Evolutionary conservation across 768 basidiomycete genomes (phyloP).

Genomic region (Trametes punicea): DNA sequence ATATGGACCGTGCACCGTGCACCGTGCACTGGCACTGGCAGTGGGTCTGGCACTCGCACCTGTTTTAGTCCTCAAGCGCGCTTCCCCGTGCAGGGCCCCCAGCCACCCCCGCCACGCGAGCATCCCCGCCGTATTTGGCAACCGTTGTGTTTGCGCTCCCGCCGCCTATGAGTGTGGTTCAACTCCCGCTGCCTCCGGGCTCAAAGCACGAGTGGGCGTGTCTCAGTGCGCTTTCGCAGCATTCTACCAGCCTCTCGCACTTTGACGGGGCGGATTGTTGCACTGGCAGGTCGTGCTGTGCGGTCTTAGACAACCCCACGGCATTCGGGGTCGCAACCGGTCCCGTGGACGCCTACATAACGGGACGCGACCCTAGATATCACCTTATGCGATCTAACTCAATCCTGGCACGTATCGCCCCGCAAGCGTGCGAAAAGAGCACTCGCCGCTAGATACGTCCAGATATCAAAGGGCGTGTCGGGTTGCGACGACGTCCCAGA

Average conservation of each 20-base stretch:
- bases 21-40: not conserved
- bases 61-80: conserved; percentile 23
- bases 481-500: not conserved
- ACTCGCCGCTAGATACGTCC: not conserved
- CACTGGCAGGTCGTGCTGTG: not conserved
- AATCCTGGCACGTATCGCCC: not conserved
- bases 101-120: conserved; percentile 16
- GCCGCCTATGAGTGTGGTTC: conserved; percentile 1
- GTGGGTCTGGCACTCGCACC: not conserved
- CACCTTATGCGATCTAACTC: conserved; percentile 18
- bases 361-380: conserved; percentile 19
- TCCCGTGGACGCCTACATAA: conserved; percentile 21
- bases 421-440: not conserved
- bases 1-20: conserved; percentile 11
- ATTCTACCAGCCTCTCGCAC: not conserved
- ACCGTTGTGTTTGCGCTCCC: conserved; percentile 15
- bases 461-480: not conserved
- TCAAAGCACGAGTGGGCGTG: not conserved
- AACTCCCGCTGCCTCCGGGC: not conserved
- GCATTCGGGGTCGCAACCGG: conserved; percentile 12
- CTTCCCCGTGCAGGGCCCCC: conserved; percentile 25
- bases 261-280: not conserved
- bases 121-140: conserved; percentile 6
- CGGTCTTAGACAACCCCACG: conserved; percentile 11
- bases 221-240: not conserved